These are phyloP conservation scores for Pestalotiopsis sp. DNA, from an alignment of 2,329 filamentous ascomycete genomes.

Conservation along the genomic window DNA sequence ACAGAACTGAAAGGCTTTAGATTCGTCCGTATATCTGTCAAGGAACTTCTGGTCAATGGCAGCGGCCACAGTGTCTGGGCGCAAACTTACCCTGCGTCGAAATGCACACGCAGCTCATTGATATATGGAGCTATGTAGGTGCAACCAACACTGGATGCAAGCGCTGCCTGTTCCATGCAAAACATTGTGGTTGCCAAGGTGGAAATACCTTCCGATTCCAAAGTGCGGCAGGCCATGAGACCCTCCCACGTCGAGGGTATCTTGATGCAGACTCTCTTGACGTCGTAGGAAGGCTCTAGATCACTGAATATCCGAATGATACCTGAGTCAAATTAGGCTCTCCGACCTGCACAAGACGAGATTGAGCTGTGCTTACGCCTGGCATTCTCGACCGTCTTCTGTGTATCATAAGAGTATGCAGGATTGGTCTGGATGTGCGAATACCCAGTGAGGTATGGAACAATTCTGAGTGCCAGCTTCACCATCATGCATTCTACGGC, in stretches of 20 bases:
- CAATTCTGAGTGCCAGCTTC: slow-evolving; percentile 54
- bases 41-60: background rate
- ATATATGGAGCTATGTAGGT: slow-evolving; percentile 68
- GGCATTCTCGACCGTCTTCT: slow-evolving; percentile 53
- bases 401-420: slow-evolving; percentile 51
- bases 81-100: slow-evolving; percentile 47
- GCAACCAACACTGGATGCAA: slow-evolving; percentile 60
- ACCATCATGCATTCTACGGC: slow-evolving; percentile 62
- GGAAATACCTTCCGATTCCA: slow-evolving; percentile 56
- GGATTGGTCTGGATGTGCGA: slow-evolving; percentile 66
- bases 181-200: slow-evolving; percentile 68
- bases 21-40: slow-evolving; percentile 47
- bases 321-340: slow-evolving; percentile 38
- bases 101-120: slow-evolving; percentile 66
- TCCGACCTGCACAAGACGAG: background rate
- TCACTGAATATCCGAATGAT: slow-evolving; percentile 50
- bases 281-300: slow-evolving; percentile 45
- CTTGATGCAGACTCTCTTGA: slow-evolving; percentile 61
- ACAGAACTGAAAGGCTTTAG: slow-evolving; percentile 54
- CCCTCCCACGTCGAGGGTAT: slow-evolving; percentile 67
- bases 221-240: slow-evolving; percentile 56
- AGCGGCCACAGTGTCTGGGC: background rate
- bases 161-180: slow-evolving; percentile 45
- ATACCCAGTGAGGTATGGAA: slow-evolving; percentile 50
- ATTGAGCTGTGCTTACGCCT: slow-evolving; percentile 40